These are phyloP conservation scores for Psophocarpus tetragonolobus DNA, from an alignment of 306 rosid genomes.

Conservation along the genomic window DNA sequence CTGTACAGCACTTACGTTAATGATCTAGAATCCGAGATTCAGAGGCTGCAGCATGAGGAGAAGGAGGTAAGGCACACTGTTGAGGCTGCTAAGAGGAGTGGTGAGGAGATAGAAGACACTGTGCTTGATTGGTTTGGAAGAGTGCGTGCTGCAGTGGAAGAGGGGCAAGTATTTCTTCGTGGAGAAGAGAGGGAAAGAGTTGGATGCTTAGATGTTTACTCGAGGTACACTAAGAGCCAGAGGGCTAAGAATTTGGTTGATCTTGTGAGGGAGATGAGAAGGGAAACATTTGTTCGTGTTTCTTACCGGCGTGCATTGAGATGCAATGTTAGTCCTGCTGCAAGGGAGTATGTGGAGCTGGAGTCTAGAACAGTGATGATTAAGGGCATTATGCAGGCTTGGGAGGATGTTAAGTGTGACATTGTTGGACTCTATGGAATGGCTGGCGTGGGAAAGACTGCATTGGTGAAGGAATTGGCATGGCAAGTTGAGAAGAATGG, in stretches of 20 bases:
- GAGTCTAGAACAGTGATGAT: slow-evolving; percentile 25
- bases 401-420: slow-evolving; percentile 11
- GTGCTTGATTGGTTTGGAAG: slow-evolving; percentile 37
- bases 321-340: slow-evolving; percentile 25
- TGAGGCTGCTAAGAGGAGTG: slow-evolving; percentile 37
- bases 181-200: slow-evolving; percentile 4
- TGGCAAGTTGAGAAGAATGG: slow-evolving; percentile 28
- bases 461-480: slow-evolving; percentile 38
- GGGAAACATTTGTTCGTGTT: slow-evolving; percentile 23
- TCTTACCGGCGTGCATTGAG: slow-evolving; percentile 34
- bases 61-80: slow-evolving; percentile 36
- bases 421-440: slow-evolving; percentile 38
- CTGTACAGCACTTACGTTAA: slow-evolving; percentile 30
- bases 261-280: not conserved
- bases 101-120: slow-evolving; percentile 40
- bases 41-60: slow-evolving; percentile 28
- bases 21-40: slow-evolving; percentile 23
- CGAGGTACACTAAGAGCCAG: slow-evolving; percentile 22
- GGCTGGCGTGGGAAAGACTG: slow-evolving; percentile 41
- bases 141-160: slow-evolving; percentile 3
- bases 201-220: slow-evolving; percentile 35
- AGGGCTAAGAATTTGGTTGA: slow-evolving; percentile 14
- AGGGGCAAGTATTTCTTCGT: not conserved
- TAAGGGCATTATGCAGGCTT: slow-evolving; percentile 6
- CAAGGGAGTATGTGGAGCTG: slow-evolving; percentile 35